Evolutionary conservation across 176 grass and related monocot genomes (phyloP).

Genomic region (Tillandsia fasciculata): DNA sequence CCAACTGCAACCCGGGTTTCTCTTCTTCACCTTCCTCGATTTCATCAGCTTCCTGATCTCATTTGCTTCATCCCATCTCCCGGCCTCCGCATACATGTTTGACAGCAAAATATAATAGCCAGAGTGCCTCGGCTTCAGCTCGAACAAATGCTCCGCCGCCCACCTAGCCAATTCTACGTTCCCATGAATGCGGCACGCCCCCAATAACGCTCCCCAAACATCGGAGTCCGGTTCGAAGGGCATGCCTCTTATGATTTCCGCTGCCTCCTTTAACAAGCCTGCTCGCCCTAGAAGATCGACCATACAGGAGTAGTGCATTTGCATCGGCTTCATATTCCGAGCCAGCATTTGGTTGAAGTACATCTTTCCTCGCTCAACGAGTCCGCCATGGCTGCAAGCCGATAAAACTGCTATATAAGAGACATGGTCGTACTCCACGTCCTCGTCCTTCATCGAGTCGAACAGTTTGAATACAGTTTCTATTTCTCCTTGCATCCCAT

Average conservation of each 20-base stretch:
- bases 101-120: slow-evolving; percentile 75
- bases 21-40: slow-evolving; percentile 60
- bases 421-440: slow-evolving; percentile 64
- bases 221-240: slow-evolving; percentile 65
- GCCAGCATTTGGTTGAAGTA: slow-evolving; percentile 69
- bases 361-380: slow-evolving; percentile 63
- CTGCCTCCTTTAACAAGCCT: slow-evolving; percentile 45
- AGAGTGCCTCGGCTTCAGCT: slow-evolving; percentile 60
- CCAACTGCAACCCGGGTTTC: slow-evolving; percentile 73
- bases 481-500: slow-evolving; percentile 62
- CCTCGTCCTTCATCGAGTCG: slow-evolving; percentile 54
- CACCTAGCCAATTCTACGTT: slow-evolving; percentile 52
- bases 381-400: slow-evolving; percentile 71
- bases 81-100: slow-evolving; percentile 75
- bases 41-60: slow-evolving; percentile 69
- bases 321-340: slow-evolving; percentile 50
- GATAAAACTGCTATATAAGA: slow-evolving; percentile 78
- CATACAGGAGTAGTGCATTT: slow-evolving; percentile 91
- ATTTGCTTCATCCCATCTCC: slow-evolving; percentile 66
- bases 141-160: slow-evolving; percentile 76
- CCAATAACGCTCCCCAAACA: slow-evolving; percentile 85
- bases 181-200: slow-evolving; percentile 74
- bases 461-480: slow-evolving; percentile 55
- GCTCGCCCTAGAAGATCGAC: slow-evolving; percentile 82
- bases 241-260: slow-evolving; percentile 63